Evolutionary conservation across 2,329 filamentous ascomycete species (phyloP).

Genomic region (Colletotrichum costaricense): DNA sequence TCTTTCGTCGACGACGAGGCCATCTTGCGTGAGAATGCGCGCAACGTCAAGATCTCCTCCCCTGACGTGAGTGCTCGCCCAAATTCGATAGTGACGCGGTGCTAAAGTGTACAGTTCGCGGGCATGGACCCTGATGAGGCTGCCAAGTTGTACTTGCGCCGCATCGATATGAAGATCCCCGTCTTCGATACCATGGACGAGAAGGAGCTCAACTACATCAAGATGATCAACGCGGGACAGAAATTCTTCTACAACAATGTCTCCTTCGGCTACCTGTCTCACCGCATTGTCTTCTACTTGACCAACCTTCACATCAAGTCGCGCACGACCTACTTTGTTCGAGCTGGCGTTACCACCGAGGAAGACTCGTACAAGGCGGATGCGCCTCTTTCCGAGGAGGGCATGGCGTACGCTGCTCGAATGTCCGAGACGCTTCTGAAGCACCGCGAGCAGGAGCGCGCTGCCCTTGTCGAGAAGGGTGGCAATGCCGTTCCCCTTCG

Average conservation of each 20-base stretch:
- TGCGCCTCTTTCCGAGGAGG: slow-evolving; percentile 83
- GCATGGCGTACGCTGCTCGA: slow-evolving; percentile 82
- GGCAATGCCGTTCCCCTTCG: slow-evolving; percentile 77
- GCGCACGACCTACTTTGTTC: slow-evolving; percentile 91
- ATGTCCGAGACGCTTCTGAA: slow-evolving; percentile 87
- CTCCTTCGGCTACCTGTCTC: slow-evolving; percentile 94
- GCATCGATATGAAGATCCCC: slow-evolving; percentile 93
- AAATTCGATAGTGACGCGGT: not conserved
- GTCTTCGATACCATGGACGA: slow-evolving; percentile 98
- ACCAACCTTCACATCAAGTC: slow-evolving; percentile 98
- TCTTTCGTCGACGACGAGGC: slow-evolving; percentile 93
- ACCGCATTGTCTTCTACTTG: slow-evolving; percentile 97
- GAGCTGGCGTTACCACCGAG: slow-evolving; percentile 86
- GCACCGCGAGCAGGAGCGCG: slow-evolving; percentile 85
- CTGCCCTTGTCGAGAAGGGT: slow-evolving; percentile 74
- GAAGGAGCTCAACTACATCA: slow-evolving; percentile 94
- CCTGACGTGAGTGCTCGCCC: slow-evolving; percentile 75
- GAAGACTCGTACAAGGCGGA: slow-evolving; percentile 94
- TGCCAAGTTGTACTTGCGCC: slow-evolving; percentile 88
- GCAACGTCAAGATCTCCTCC: slow-evolving; percentile 97
- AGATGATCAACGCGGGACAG: slow-evolving; percentile 98
- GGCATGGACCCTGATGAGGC: slow-evolving; percentile 94
- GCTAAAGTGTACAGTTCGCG: slow-evolving; percentile 70
- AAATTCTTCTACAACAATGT: slow-evolving; percentile 97
- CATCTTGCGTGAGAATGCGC: slow-evolving; percentile 95